Conservation (phyloP, 225 moss, liverwort and hornwort species). For the Physcomitrium patens region DNA sequence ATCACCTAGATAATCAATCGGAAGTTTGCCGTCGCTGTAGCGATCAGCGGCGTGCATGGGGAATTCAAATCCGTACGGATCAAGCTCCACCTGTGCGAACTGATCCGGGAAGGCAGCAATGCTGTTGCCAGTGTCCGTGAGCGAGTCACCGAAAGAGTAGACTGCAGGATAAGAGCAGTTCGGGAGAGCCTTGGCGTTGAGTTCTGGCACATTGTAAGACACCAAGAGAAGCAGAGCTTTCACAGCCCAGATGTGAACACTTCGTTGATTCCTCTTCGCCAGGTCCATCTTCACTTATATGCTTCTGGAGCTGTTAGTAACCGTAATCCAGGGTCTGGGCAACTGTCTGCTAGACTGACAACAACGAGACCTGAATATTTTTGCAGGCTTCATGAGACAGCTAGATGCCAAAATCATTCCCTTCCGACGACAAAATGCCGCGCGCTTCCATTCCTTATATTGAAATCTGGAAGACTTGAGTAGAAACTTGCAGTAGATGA, state of each 20-base stretch:
- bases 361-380: too few relatives aligned
- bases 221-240: neutral
- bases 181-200: conserved; percentile 2
- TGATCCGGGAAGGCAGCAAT: conserved; percentile 39
- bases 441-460: too few relatives aligned
- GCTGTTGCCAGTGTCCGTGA: conserved; percentile 46
- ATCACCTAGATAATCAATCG: conserved; percentile 7
- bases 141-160: conserved; percentile 50
- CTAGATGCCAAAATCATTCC: too few relatives aligned
- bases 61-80: conserved; percentile 37
- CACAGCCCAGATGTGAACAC: neutral
- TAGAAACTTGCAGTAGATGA: too few relatives aligned
- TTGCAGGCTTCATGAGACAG: too few relatives aligned
- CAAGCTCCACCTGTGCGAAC: conserved; percentile 28
- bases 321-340: too few relatives aligned
- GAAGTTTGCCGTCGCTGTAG: conserved; percentile 14
- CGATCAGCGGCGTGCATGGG: conserved; percentile 51
- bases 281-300: too few relatives aligned
- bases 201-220: neutral
- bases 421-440: too few relatives aligned
- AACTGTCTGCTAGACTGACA: too few relatives aligned
- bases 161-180: conserved; percentile 46
- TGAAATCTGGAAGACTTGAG: too few relatives aligned
- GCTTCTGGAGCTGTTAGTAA: too few relatives aligned
- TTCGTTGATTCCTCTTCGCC: too few relatives aligned